Percentiles rank a stretch among this genome's conserved stretches.
Evolutionary conservation across 2,329 filamentous ascomycete species (phyloP).

Genomic region (Samsoniella hepiali): DNA sequence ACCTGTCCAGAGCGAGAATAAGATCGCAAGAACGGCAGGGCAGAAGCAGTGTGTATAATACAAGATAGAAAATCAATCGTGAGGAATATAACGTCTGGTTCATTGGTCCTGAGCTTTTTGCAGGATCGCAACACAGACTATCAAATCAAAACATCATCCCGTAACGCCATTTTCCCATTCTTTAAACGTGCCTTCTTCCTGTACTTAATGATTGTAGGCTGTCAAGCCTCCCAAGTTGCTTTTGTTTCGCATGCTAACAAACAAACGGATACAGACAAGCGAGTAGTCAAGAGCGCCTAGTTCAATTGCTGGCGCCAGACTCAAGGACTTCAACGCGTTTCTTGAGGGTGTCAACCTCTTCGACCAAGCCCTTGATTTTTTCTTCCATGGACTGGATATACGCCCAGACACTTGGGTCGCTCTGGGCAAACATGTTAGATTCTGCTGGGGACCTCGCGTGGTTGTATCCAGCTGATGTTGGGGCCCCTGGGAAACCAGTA

Average conservation of each 20-base stretch:
- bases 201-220: neutral
- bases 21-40: neutral
- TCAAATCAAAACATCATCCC: constrained; percentile 12
- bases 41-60: constrained; percentile 4
- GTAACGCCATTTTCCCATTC: constrained; percentile 17
- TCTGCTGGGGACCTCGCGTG: constrained; percentile 43
- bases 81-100: neutral
- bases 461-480: constrained; percentile 30
- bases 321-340: constrained; percentile 34
- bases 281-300: neutral
- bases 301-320: neutral
- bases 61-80: constrained; percentile 1
- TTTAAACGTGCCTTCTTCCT: constrained; percentile 6
- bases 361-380: constrained; percentile 36
- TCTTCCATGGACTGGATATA: constrained; percentile 71
- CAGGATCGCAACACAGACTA: constrained; percentile 2
- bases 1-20: neutral
- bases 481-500: constrained; percentile 31
- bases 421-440: constrained; percentile 63
- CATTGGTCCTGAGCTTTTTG: neutral
- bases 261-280: neutral
- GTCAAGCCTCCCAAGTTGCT: neutral
- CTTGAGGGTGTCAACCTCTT: constrained; percentile 34
- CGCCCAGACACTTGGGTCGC: constrained; percentile 63
- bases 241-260: neutral